Evolutionary conservation across 1,284 basidiomycete genomes (phyloP).

Genomic region (Apiotrichum sp.): DNA sequence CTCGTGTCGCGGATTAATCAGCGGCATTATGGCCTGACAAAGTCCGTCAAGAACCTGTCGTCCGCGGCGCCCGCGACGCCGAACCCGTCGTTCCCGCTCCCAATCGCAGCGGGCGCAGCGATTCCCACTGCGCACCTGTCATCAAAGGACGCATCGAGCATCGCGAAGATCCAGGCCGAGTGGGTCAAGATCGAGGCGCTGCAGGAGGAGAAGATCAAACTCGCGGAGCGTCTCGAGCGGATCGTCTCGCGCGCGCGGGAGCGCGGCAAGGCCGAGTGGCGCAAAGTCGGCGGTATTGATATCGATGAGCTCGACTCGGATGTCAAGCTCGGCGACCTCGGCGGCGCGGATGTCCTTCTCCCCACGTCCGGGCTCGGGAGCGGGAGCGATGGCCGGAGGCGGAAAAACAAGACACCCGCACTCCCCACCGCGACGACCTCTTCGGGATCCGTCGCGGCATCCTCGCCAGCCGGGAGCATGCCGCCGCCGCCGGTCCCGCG

Average conservation of each 20-base stretch:
- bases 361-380: slow-evolving; percentile 35
- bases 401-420: slow-evolving; percentile 8
- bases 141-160: slow-evolving; percentile 37
- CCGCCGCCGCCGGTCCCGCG: slow-evolving; percentile 8
- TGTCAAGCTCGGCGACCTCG: slow-evolving; percentile 27
- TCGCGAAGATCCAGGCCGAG: slow-evolving; percentile 43
- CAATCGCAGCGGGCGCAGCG: slow-evolving; percentile 23
- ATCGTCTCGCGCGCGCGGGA: slow-evolving; percentile 41
- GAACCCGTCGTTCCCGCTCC: slow-evolving; percentile 26
- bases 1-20: slow-evolving; percentile 36
- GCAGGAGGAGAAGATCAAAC: slow-evolving; percentile 43
- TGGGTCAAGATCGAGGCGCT: slow-evolving; percentile 41
- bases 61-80: slow-evolving; percentile 9
- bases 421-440: slow-evolving; percentile 8
- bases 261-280: slow-evolving; percentile 40
- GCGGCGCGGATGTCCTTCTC: slow-evolving; percentile 32
- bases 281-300: slow-evolving; percentile 42
- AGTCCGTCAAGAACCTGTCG: slow-evolving; percentile 22
- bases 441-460: slow-evolving; percentile 2
- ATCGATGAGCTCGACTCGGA: slow-evolving; percentile 29
- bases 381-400: slow-evolving; percentile 16
- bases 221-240: slow-evolving; percentile 41
- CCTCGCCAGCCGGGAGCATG: slow-evolving; percentile 1
- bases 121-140: slow-evolving; percentile 36
- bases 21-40: slow-evolving; percentile 36